Base-by-base conservation (phyloP, 257 asterid species). In the Solanum pinnatisectum region DNA sequence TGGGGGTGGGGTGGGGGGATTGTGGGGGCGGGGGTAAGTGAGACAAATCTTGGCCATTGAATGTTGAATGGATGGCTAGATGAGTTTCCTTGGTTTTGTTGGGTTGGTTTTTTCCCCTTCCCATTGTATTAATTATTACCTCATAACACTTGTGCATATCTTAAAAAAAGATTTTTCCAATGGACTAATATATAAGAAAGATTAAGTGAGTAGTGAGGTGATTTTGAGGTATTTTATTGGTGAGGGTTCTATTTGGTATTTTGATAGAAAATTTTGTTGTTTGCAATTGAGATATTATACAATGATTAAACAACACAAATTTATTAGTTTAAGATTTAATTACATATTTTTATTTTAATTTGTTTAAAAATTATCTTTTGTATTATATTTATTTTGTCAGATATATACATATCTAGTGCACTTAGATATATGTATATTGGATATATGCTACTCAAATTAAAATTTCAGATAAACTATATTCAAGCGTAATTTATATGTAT, bases 21-120 rank as follows among this genome's bases (percentile, higher is more conserved):
- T 0, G 14, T 10, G 2, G 56, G 20, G 3, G 3, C 1, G 0
- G 84, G 23, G 2, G 10, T n/a, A 59, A 74, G 35, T 86, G 44
- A 25, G 85, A 49, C 10, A 49, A 84, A 88, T 88, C 86, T 49
- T 37, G 76, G n/a, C 73, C 86, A 35, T 79, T 37, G 59, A 10
- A 84, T 30, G 59, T 39, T 84, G 82, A 88, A 74, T 84, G 60
- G 84, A 88, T 81, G 90, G 90, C 63, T 84, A 40, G 82, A 88
- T 88, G 88, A 72, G 30, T 18, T 88, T 84, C 86, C 86, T 85
- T 88, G 65, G 25, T 56, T 18, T 52, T 56, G n/a, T 52, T 52
- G 63, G n/a, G 65, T 56, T 56, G 65, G 5, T 49, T 49, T 49
- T 49, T 15, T 5, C 5, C 5, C 60, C 3, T 49, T 49, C 60